These are phyloP conservation scores for Mucor racemosus DNA, from an alignment of 371 early-diverging fungal genomes.

Conservation along the genomic window DNA sequence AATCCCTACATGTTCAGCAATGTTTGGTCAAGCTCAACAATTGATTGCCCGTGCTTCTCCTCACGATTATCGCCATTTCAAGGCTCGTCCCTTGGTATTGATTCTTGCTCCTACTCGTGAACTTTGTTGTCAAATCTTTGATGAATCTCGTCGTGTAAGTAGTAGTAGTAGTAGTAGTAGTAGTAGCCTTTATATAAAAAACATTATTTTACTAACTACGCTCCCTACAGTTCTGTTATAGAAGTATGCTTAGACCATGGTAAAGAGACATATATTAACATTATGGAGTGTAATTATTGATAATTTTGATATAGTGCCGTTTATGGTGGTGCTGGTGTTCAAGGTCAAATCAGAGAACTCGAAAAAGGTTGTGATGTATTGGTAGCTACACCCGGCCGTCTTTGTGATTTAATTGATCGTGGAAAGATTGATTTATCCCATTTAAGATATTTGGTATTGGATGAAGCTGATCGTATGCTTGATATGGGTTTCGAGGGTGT, in stretches of 20 bases:
- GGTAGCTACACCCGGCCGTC: constrained; percentile 97
- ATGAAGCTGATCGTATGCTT: constrained; percentile 89
- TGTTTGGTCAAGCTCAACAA: constrained; percentile 38
- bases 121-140: constrained; percentile 51
- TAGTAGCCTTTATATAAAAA: background rate
- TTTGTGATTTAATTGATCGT: constrained; percentile 92
- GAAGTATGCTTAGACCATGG: constrained; percentile 56
- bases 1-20: constrained; percentile 58
- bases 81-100: constrained; percentile 41
- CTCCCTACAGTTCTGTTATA: constrained; percentile 40
- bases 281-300: background rate
- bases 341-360: constrained; percentile 85
- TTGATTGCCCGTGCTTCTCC: constrained; percentile 38
- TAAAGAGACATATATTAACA: constrained; percentile 16
- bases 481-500: constrained; percentile 76
- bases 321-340: constrained; percentile 92
- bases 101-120: constrained; percentile 55
- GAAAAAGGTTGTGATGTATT: constrained; percentile 92
- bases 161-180: background rate
- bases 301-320: constrained; percentile 55
- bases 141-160: constrained; percentile 50
- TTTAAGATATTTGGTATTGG: constrained; percentile 93
- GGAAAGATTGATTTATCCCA: constrained; percentile 79
- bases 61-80: constrained; percentile 33
- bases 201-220: background rate